These are phyloP conservation scores for Neopestalotiopsis sp. DNA, from an alignment of 2,329 filamentous ascomycete species.

Conservation along the genomic window DNA sequence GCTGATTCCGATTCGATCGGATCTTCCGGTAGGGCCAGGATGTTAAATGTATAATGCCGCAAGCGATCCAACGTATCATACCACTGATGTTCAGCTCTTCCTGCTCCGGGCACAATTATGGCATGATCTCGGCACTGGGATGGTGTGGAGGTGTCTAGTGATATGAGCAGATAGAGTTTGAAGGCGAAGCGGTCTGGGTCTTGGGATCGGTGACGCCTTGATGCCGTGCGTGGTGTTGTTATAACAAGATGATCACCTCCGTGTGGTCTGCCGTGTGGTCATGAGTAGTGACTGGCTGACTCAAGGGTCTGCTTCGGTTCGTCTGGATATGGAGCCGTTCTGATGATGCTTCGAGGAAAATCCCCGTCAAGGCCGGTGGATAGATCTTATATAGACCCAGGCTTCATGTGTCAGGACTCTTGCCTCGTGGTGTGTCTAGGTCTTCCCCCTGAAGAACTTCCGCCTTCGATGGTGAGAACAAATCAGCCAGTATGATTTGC, in stretches of 20 bases:
- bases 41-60: neutral
- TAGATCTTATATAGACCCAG: slow-evolving; percentile 13
- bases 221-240: slow-evolving; percentile 1
- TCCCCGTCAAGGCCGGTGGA: neutral
- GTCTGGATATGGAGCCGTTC: neutral
- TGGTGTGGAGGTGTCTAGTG: neutral
- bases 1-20: neutral
- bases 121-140: slow-evolving; percentile 1
- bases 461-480: neutral
- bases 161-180: neutral
- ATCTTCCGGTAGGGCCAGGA: neutral
- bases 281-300: neutral
- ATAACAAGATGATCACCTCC: neutral
- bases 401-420: slow-evolving; percentile 2
- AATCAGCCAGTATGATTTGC: neutral
- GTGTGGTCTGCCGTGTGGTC: neutral
- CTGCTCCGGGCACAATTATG: neutral
- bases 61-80: neutral
- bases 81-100: neutral
- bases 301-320: neutral
- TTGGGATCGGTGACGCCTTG: neutral
- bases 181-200: neutral
- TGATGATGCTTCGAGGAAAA: neutral
- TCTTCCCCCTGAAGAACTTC: slow-evolving; percentile 4
- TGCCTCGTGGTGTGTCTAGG: neutral